These are phyloP conservation scores for Parsonsia alboflavescens DNA, from an alignment of 257 asterid genomes.

Conservation along the genomic window DNA sequence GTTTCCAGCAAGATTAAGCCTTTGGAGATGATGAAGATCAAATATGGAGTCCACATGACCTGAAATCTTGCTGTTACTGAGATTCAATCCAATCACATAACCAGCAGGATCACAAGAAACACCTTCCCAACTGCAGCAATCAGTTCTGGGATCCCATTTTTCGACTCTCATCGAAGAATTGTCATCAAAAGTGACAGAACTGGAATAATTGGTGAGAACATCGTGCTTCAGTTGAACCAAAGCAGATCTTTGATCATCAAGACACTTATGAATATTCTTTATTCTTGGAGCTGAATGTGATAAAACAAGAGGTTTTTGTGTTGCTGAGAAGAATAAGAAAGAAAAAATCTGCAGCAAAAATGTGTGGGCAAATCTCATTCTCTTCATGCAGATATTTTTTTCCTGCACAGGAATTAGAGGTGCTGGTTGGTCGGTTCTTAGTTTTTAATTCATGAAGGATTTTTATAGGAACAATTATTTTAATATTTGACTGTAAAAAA, in stretches of 20 bases:
- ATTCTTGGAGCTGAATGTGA: background rate
- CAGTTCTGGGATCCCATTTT: conserved; percentile 19
- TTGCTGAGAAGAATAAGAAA: background rate
- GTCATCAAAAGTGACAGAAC: conserved; percentile 16
- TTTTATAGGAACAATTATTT: too few relatives aligned
- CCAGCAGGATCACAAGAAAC: conserved; percentile 30
- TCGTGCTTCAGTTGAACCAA: conserved; percentile 37
- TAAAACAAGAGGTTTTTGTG: background rate
- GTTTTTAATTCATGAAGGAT: too few relatives aligned
- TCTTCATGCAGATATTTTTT: background rate
- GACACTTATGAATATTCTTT: background rate
- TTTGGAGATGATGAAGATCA: conserved; percentile 19
- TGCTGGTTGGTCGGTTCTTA: background rate
- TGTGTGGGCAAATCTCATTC: background rate
- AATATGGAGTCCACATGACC: conserved; percentile 13
- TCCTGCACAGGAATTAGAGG: background rate
- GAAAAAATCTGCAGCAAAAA: background rate
- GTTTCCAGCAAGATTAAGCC: conserved; percentile 27
- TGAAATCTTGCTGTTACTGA: conserved; percentile 7
- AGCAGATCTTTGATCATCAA: conserved; percentile 30
- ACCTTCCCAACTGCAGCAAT: conserved; percentile 39
- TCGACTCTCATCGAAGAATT: conserved; percentile 23
- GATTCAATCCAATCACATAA: conserved; percentile 21
- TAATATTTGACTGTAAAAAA: background rate
- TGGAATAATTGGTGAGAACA: conserved; percentile 9